Conservation (phyloP, 2,329 filamentous ascomycete species). For the Aspergillaceae sp. region DNA sequence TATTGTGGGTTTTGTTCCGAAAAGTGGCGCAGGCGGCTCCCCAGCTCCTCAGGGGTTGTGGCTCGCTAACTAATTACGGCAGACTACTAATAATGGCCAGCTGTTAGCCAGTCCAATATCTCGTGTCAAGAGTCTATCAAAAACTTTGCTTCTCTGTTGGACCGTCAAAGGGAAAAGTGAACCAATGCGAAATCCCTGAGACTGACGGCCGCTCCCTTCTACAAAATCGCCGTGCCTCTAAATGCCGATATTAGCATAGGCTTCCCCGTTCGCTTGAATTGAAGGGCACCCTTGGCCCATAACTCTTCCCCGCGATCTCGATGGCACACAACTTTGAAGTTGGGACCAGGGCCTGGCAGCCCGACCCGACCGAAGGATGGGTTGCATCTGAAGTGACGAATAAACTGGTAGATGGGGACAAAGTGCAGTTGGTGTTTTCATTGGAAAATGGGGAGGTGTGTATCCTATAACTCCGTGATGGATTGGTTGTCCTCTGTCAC, state of each 20-base stretch:
- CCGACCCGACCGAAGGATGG: constrained; percentile 92
- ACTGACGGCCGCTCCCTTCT: neutral
- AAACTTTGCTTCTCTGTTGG: neutral
- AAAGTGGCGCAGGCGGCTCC: constrained; percentile 16
- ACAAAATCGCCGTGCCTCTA: constrained; percentile 5
- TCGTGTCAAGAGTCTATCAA: constrained; percentile 4
- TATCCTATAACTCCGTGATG: constrained; percentile 2
- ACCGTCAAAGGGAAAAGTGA: neutral
- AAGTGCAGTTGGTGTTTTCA: constrained; percentile 78
- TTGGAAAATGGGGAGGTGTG: constrained; percentile 86
- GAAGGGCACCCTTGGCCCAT: constrained; percentile 1
- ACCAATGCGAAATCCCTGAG: neutral
- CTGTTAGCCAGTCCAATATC: constrained; percentile 17
- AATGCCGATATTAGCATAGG: constrained; percentile 20
- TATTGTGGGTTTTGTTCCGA: constrained; percentile 11
- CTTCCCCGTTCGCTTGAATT: constrained; percentile 8
- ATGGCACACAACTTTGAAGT: constrained; percentile 93
- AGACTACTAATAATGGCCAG: constrained; percentile 14
- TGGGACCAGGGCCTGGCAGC: constrained; percentile 96
- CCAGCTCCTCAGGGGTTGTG: constrained; percentile 22
- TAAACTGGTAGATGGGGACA: constrained; percentile 75
- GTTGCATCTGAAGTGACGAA: constrained; percentile 88
- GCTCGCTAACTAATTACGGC: constrained; percentile 11
- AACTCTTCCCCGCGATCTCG: constrained; percentile 3
- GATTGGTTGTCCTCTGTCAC: neutral